A percentile compares a stretch with the other conserved stretches of the same genome.
phyloP scores from a whole-genome alignment of 805 yeast species.

The Metschnikowia lunata region DNA sequence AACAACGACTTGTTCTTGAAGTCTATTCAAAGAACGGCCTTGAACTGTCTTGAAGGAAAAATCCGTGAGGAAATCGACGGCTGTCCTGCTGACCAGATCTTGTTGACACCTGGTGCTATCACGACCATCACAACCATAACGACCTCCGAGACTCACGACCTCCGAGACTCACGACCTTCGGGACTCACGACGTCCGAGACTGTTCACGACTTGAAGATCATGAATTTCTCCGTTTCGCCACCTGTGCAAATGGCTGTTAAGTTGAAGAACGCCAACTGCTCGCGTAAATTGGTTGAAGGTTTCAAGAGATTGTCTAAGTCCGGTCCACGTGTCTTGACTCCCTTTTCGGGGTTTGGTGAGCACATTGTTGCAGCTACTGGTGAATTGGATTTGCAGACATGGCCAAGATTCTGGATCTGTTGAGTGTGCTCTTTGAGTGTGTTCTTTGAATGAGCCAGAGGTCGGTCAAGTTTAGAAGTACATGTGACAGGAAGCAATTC shows the following conservation, averaged over 20 bases:
- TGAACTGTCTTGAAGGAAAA: slow-evolving; percentile 99
- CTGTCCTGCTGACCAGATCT: slow-evolving; percentile 99
- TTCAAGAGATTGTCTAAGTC: slow-evolving; percentile 99
- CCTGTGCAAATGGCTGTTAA: slow-evolving; percentile 99
- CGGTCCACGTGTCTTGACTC: slow-evolving; percentile 94
- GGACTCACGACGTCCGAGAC: too few relatives aligned
- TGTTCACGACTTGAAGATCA: slow-evolving; percentile 99
- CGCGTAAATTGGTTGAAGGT: slow-evolving; percentile 99
- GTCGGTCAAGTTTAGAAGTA: too few relatives aligned
- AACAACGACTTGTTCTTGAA: slow-evolving; percentile 96
- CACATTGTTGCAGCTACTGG: slow-evolving; percentile 99
- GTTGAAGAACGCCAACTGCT: slow-evolving; percentile 98
- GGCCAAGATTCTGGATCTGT: too few relatives aligned
- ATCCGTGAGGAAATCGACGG: slow-evolving; percentile 95
- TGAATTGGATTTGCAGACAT: slow-evolving; percentile 98
- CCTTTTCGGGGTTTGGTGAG: slow-evolving; percentile 94
- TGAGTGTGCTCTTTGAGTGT: too few relatives aligned
- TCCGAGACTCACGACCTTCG: too few relatives aligned
- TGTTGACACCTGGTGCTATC: slow-evolving; percentile 98
- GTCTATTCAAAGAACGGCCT: slow-evolving; percentile 98
- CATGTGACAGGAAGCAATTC: too few relatives aligned
- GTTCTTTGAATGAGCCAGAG: too few relatives aligned
- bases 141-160: too few relatives aligned
- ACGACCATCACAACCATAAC: too few relatives aligned
- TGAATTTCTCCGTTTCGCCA: slow-evolving; percentile 99